Evolutionary conservation across 345 rosid genomes (phyloP), one percentile per base, ranked within the genome.

Genomic region (Syzygium oleosum): DNA sequence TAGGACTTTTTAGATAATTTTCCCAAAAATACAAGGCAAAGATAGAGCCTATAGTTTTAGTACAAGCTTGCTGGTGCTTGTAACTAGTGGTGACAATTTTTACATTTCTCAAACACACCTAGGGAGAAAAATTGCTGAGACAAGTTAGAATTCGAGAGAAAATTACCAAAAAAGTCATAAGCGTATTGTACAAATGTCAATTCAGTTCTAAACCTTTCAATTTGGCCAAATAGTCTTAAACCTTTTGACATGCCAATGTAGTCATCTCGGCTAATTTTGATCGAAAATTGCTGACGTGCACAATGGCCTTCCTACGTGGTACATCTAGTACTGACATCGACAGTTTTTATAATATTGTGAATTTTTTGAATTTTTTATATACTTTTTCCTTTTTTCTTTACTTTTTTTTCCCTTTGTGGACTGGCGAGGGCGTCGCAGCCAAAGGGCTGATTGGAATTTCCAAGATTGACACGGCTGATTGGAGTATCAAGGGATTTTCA

Each of bases 261-360:
- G 0, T 16, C 0, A 9, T 31, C 16, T 6, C 0, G 0, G 0
- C 1, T 5, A 31, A 65, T 31, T 65, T 65, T 68, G 7, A 0
- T 19, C 5, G 5, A 0, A 56, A 56, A 55, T 21, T 4, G n/a
- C 27, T 56, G 0, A 25, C 6, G 25, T 58, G 4, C 4, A 55
- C 4, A 0, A 1, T 9, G 9, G 4, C 2, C 10, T 4, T 21
- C 4, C 9, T 55, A 8, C 59, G 7, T 55, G 4, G 2, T 23
- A 7, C 1, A 1, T 5, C 4, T 21, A 2, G 0, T 5, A 9
- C 5, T 4, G 2, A 23, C 2, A 2, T 58, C 13, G 2, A 23
- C 5, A 58, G 10, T 58, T 58, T 9, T 17, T 53, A 6, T 21
- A 17, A 2, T 51, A 9, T 51, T 51, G 12, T 51, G 12, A 51